Evolutionary conservation across 1,284 basidiomycete genomes (phyloP).

Genomic region (Ceratobasidium sp.): DNA sequence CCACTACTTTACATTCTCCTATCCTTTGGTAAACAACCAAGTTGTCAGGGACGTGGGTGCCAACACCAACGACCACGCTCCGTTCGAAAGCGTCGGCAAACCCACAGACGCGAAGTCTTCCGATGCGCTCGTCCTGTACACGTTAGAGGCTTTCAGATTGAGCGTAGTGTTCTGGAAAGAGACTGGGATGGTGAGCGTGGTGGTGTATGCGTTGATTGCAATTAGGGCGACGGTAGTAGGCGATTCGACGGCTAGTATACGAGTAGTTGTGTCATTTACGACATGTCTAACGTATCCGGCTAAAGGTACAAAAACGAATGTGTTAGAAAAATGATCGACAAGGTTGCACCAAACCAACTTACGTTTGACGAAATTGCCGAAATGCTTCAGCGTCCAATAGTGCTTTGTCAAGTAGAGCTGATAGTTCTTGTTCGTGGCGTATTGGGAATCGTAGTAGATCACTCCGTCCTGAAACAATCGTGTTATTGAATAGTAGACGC

Average conservation of each 20-base stretch:
- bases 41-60: conserved; percentile 37
- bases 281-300: conserved; percentile 29
- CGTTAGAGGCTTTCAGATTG: background rate
- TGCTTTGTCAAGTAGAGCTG: conserved; percentile 37
- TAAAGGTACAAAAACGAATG: background rate
- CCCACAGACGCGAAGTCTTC: conserved; percentile 41
- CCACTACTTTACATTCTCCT: background rate
- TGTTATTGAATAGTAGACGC: background rate
- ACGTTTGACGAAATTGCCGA: conserved; percentile 44
- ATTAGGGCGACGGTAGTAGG: conserved; percentile 25
- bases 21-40: conserved; percentile 33
- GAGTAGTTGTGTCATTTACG: conserved; percentile 18
- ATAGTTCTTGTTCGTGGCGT: conserved; percentile 47
- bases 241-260: conserved; percentile 38
- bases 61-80: conserved; percentile 33
- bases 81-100: conserved; percentile 29
- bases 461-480: conserved; percentile 21
- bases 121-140: conserved; percentile 32
- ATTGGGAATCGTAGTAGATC: conserved; percentile 52
- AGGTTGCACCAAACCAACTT: background rate
- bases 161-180: conserved; percentile 39
- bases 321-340: background rate
- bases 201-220: conserved; percentile 34
- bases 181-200: conserved; percentile 27
- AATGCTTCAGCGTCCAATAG: conserved; percentile 45